Conservation (phyloP, 2,329 filamentous ascomycete genomes). For the Juglanconis sp. region DNA sequence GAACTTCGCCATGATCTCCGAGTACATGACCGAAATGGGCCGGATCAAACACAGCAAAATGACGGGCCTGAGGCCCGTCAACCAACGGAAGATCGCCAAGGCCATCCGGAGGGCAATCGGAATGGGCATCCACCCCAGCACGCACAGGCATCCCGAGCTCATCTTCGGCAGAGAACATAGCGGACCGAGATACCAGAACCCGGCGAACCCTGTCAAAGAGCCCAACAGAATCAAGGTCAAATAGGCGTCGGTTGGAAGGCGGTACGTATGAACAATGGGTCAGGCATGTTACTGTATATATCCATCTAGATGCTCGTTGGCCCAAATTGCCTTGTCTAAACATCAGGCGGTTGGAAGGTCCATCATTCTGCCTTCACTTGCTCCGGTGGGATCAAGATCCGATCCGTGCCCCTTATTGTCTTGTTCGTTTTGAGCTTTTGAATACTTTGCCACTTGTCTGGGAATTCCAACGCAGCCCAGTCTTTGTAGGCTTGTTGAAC, state of each 20-base stretch:
- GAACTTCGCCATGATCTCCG: conserved; percentile 91
- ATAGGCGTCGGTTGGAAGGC: not conserved
- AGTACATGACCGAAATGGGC: conserved; percentile 81
- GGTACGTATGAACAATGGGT: conserved; percentile 6
- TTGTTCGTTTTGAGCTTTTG: conserved; percentile 4
- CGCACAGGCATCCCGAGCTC: conserved; percentile 84
- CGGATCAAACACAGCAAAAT: conserved; percentile 74
- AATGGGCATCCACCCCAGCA: conserved; percentile 85
- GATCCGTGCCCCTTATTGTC: conserved; percentile 15
- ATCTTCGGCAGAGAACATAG: conserved; percentile 44
- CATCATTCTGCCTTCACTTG: conserved; percentile 2
- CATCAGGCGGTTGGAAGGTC: not conserved
- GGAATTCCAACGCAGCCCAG: conserved; percentile 15
- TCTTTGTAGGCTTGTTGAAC: conserved; percentile 13
- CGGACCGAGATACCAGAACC: conserved; percentile 18
- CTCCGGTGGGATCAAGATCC: conserved; percentile 5
- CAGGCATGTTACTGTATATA: conserved; percentile 3
- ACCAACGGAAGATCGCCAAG: conserved; percentile 91
- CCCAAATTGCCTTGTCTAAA: not conserved
- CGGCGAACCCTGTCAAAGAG: conserved; percentile 7
- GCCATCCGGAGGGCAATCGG: conserved; percentile 86
- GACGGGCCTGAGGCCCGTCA: conserved; percentile 80
- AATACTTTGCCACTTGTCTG: conserved; percentile 3
- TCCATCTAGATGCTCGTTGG: not conserved
- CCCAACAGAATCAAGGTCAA: conserved; percentile 8